These are phyloP conservation scores for Yamadazyma epiphylla DNA, from an alignment of 1,139 yeast genomes.

Conservation along the genomic window DNA sequence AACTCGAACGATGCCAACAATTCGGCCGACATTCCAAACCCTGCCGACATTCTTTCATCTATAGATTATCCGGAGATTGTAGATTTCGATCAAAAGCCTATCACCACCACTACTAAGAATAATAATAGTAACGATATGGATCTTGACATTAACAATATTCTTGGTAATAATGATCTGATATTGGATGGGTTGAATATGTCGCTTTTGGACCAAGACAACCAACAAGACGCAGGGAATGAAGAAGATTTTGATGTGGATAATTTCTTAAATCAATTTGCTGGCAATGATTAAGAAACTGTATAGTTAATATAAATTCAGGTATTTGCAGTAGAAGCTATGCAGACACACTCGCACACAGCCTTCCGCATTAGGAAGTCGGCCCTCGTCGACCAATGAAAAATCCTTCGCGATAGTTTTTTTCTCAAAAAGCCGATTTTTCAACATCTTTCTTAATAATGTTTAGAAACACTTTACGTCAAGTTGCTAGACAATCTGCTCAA, in stretches of 20 bases:
- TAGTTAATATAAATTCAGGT: too few species aligned
- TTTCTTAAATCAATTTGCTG: constrained; percentile 45
- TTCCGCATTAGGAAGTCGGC: constrained; percentile 31
- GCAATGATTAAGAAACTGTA: constrained; percentile 10
- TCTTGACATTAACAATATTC: constrained; percentile 37
- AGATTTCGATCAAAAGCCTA: constrained; percentile 3
- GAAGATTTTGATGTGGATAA: constrained; percentile 47
- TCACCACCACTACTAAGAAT: constrained; percentile 1
- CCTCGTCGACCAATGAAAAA: constrained; percentile 29
- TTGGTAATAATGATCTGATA: constrained; percentile 42
- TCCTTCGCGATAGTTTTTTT: constrained; percentile 1
- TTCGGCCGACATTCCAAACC: constrained; percentile 24
- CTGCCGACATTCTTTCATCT: constrained; percentile 35
- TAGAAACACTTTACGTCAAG: constrained; percentile 65
- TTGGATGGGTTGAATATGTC: constrained; percentile 45
- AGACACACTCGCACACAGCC: too few species aligned
- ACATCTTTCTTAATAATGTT: constrained; percentile 43
- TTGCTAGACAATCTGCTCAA: constrained; percentile 59
- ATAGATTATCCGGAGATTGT: constrained; percentile 22
- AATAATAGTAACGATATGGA: constrained; percentile 20
- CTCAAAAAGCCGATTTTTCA: constrained; percentile 12
- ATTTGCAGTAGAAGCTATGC: too few species aligned
- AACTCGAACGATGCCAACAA: constrained; percentile 7
- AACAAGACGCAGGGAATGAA: constrained; percentile 16
- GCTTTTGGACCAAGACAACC: constrained; percentile 33